A percentile compares a stretch with the other conserved stretches of the same genome.
phyloP scores from a whole-genome alignment of 2,329 filamentous ascomycete species.

The Endothia cerciana region DNA sequence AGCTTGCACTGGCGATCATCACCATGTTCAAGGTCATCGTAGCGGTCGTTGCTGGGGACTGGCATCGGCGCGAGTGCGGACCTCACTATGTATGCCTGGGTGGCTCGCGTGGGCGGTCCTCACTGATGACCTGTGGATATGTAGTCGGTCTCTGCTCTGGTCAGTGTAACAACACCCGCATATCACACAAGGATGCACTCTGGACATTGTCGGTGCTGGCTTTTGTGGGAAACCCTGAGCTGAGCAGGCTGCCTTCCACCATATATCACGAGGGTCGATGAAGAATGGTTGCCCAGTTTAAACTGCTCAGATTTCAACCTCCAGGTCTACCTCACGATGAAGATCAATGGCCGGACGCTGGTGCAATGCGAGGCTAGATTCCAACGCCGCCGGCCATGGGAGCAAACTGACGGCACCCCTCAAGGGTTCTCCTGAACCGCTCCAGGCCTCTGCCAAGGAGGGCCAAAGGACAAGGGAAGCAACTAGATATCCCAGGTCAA shows the following conservation, averaged over 20 bases:
- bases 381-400: not conserved
- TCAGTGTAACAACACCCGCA: not conserved
- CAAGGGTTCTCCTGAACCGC: constrained; percentile 20
- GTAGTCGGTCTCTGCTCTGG: not conserved
- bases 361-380: not conserved
- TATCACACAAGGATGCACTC: not conserved
- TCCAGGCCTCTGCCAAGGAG: constrained; percentile 27
- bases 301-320: not conserved
- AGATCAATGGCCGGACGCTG: not conserved
- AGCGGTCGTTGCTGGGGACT: not conserved
- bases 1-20: not conserved
- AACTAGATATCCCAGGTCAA: constrained; percentile 49
- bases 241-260: not conserved
- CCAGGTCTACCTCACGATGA: not conserved
- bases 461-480: constrained; percentile 50
- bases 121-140: not conserved
- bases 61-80: not conserved
- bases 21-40: not conserved
- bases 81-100: not conserved
- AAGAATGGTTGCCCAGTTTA: not conserved
- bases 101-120: not conserved
- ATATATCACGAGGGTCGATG: too few species aligned
- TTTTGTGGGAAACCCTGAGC: not conserved
- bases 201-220: not conserved
- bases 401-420: not conserved